These are phyloP conservation scores for Geotrichum klebahnii DNA, from an alignment of 1,139 yeast genomes.

Conservation along the genomic window DNA sequence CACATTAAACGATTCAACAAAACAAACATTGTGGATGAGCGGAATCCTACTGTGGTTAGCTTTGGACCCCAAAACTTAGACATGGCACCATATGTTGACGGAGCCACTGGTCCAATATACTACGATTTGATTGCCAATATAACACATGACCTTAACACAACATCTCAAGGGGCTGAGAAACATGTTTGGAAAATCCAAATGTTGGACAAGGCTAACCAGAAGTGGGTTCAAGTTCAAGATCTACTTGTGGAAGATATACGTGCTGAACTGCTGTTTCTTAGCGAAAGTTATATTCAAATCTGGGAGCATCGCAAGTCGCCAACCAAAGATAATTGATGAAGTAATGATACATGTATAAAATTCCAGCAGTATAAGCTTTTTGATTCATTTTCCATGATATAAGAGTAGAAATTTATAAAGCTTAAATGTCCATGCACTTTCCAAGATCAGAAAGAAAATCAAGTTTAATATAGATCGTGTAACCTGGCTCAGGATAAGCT, in stretches of 20 bases:
- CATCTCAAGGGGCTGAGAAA: slow-evolving; percentile 19
- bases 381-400: too few species aligned
- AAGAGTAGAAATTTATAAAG: too few species aligned
- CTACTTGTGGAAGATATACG: slow-evolving; percentile 48
- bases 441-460: too few species aligned
- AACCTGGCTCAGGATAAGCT: too few species aligned
- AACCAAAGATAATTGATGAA: not conserved
- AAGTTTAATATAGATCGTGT: too few species aligned
- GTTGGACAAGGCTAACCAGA: slow-evolving; percentile 41
- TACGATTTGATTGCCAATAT: slow-evolving; percentile 54
- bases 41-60: slow-evolving; percentile 63
- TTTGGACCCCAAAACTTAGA: slow-evolving; percentile 49
- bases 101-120: slow-evolving; percentile 24
- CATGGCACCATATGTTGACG: slow-evolving; percentile 39
- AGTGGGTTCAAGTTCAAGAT: slow-evolving; percentile 61
- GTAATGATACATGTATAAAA: too few species aligned
- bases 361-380: too few species aligned
- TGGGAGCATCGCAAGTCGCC: slow-evolving; percentile 47
- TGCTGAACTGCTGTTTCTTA: slow-evolving; percentile 57
- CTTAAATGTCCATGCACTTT: too few species aligned
- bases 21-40: slow-evolving; percentile 38
- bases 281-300: slow-evolving; percentile 61
- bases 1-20: slow-evolving; percentile 54
- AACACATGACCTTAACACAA: slow-evolving; percentile 43
- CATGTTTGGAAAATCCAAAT: slow-evolving; percentile 53